phyloP scores from a whole-genome alignment of 2,329 filamentous ascomycete species.

The Achaetomium macrosporum region DNA sequence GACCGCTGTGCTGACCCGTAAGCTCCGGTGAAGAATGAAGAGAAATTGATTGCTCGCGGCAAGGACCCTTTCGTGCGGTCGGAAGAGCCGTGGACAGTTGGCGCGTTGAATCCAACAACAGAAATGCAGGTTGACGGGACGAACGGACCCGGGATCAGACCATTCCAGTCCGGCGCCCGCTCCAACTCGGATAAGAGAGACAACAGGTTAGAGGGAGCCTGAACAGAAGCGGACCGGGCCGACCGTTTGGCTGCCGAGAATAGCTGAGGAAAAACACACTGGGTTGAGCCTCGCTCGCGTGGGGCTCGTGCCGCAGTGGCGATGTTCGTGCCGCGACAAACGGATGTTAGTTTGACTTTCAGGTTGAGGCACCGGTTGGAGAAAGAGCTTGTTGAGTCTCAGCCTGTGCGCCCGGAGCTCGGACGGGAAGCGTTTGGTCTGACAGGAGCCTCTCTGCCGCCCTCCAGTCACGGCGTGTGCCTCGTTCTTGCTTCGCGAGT shows the following conservation, averaged over 20 bases:
- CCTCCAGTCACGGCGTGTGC: too few relatives aligned
- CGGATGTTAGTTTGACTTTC: constrained; percentile 1
- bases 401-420: too few relatives aligned
- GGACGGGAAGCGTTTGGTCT: background rate
- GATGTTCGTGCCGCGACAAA: background rate
- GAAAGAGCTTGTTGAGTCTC: background rate
- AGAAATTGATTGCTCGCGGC: too few relatives aligned
- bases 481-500: background rate
- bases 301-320: background rate
- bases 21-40: too few relatives aligned
- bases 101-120: background rate
- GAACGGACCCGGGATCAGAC: background rate
- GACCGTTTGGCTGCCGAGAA: constrained; percentile 1
- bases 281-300: background rate
- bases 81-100: too few relatives aligned
- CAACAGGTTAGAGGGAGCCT: background rate
- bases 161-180: constrained; percentile 1
- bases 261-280: background rate
- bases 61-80: too few relatives aligned
- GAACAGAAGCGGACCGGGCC: background rate
- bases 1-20: too few relatives aligned
- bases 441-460: background rate
- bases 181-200: background rate
- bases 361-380: constrained; percentile 3
- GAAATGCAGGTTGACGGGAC: background rate